These are phyloP conservation scores for Conticribra guillardii DNA, from an alignment of 108 stramenopile genomes.

Conservation along the genomic window DNA sequence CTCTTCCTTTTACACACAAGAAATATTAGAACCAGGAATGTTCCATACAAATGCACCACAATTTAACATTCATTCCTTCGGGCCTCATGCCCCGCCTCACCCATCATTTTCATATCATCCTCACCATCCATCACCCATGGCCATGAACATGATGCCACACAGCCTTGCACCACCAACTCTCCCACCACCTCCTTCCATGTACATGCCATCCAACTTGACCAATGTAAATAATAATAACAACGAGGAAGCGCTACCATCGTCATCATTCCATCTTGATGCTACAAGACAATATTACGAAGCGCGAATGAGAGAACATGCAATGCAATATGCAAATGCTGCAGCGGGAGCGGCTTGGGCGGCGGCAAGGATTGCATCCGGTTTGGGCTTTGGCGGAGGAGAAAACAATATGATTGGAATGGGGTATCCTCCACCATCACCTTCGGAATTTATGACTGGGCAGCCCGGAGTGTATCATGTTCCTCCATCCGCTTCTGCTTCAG, in stretches of 20 bases:
- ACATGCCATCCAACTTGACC: neutral
- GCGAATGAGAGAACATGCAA: constrained; percentile 83
- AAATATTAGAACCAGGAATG: neutral
- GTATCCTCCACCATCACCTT: no score
- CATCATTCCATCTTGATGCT: constrained; percentile 23
- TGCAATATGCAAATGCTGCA: constrained; percentile 85
- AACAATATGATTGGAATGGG: neutral
- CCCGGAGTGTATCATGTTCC: constrained; percentile 4
- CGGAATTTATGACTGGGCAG: neutral
- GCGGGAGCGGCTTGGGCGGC: constrained; percentile 82
- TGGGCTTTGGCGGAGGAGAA: neutral
- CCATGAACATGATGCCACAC: neutral
- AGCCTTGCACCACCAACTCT: neutral
- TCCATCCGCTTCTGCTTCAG: neutral
- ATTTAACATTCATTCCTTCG: neutral
- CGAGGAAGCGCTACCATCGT: neutral
- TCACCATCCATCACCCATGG: neutral
- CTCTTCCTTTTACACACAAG: no score
- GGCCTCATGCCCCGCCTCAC: neutral
- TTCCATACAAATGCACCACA: neutral
- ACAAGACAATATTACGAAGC: constrained; percentile 72
- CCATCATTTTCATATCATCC: neutral
- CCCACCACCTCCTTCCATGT: neutral
- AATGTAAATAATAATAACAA: neutral
- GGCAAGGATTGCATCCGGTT: constrained; percentile 64